These are phyloP conservation scores for Tetrapisispora taiwanensis DNA, from an alignment of 805 yeast genomes.

Conservation along the genomic window DNA sequence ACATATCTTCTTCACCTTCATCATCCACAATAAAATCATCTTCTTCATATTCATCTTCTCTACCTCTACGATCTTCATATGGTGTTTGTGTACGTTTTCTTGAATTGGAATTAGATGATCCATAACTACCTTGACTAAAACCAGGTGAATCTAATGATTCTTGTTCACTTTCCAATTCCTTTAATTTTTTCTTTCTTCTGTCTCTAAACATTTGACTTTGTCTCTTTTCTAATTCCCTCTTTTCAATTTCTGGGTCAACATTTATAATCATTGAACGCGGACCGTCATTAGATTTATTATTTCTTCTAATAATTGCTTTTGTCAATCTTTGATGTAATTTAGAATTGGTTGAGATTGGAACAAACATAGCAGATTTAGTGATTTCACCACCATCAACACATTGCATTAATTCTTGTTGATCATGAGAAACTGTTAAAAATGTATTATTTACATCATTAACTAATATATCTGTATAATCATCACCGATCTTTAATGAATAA, in stretches of 20 bases:
- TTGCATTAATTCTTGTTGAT: slow-evolving; percentile 55
- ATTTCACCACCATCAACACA: slow-evolving; percentile 55
- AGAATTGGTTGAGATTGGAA: slow-evolving; percentile 87
- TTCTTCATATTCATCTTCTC: slow-evolving; percentile 25
- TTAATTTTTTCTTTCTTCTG: slow-evolving; percentile 52
- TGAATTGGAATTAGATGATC: slow-evolving; percentile 6
- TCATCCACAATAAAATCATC: slow-evolving; percentile 30
- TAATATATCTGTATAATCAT: slow-evolving; percentile 74
- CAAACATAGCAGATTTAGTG: slow-evolving; percentile 55
- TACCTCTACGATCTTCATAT: slow-evolving; percentile 11
- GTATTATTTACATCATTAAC: slow-evolving; percentile 58
- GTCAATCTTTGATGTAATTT: slow-evolving; percentile 74
- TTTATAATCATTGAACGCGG: slow-evolving; percentile 34
- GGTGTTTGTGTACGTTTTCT: slow-evolving; percentile 4
- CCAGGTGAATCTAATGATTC: slow-evolving; percentile 37
- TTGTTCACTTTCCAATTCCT: slow-evolving; percentile 41
- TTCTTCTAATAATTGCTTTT: slow-evolving; percentile 42
- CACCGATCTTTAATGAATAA: slow-evolving; percentile 74
- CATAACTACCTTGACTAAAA: slow-evolving; percentile 4
- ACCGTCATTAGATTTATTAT: slow-evolving; percentile 27
- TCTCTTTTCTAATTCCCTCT: slow-evolving; percentile 55
- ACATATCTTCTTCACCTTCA: slow-evolving; percentile 28
- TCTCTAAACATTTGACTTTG: slow-evolving; percentile 56
- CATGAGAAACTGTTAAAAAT: slow-evolving; percentile 60
- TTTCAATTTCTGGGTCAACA: slow-evolving; percentile 62